Evolutionary conservation across 352 stramenopile species (phyloP), one percentile per base, ranked within the genome.

Genomic region (Phytophthora ramorum): DNA sequence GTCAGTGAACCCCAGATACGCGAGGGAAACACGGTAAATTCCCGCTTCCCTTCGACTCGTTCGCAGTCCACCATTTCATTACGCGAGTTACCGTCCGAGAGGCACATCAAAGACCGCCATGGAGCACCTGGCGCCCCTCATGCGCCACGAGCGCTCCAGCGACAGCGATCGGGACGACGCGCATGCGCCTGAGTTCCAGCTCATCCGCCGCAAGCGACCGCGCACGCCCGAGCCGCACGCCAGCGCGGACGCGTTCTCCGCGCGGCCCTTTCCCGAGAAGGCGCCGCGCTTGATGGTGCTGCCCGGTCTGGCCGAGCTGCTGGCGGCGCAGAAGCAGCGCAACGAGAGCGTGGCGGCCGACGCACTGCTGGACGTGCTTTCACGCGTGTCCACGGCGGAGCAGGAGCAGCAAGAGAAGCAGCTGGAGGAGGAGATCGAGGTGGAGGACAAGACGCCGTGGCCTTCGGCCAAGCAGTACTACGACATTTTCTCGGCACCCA

Each of bases 371-470:
- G 46, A 69, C 17, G 58, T 64, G 17, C 43, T 78, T 22, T 76
- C 71, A 4, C 51, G 58, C n/a, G 51, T 66, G 26, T 64, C 69
- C 14, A 57, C 45, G n/a, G 14, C 28, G 16, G 32, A 60, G 47
- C 59, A 73, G 51, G 16, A 64, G 32, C 22, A 50, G 17, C 34
- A 63, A 22, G 43, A 62, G 10, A 46, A 58, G 40, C 38, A 47
- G 24, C 38, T 44, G 32, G 63, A 80, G 22, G 63, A 80, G 22
- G 75, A 83, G 40, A 58, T 66, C 10, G 76, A 85, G 26, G 44
- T 71, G 14, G 81, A 91, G 34, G 83, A 91, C 71, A 91, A 91
- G 75, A 89, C 82, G 7, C 84, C 82, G n/a, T 91, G 82, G 84
- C 84, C 82, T 17, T 90, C 84, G 38, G 84, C 84, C 4, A 83